These are phyloP conservation scores for Trichoderma sp. DNA, from an alignment of 2,329 filamentous ascomycete species.

Conservation along the genomic window DNA sequence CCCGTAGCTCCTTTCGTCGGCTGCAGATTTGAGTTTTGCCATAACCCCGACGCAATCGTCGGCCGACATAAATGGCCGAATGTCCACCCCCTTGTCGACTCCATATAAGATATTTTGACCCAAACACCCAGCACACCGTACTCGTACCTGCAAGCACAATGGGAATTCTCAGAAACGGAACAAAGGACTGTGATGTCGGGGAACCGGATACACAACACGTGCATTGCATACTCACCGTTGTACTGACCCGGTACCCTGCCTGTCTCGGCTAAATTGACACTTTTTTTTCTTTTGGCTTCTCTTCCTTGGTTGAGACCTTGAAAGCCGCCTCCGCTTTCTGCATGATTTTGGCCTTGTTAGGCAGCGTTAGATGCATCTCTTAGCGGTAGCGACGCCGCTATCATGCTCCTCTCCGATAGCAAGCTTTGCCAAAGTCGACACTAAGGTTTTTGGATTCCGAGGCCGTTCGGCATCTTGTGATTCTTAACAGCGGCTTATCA, in stretches of 20 bases:
- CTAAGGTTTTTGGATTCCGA: conserved; percentile 2
- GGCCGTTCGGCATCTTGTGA: conserved; percentile 2
- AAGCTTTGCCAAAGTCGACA: neutral
- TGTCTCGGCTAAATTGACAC: conserved; percentile 16
- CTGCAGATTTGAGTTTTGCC: neutral
- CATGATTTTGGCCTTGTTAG: conserved; percentile 2
- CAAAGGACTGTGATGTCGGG: neutral
- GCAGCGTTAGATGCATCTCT: conserved; percentile 4
- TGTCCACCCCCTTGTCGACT: neutral
- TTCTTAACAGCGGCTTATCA: conserved; percentile 10
- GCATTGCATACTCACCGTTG: neutral
- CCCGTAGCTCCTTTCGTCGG: neutral
- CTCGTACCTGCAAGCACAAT: neutral
- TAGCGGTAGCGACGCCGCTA: neutral
- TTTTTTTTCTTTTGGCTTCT: neutral
- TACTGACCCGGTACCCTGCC: neutral
- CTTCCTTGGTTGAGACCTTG: neutral
- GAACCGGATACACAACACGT: conserved; percentile 11
- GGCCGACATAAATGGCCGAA: neutral
- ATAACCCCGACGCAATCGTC: neutral
- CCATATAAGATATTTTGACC: neutral
- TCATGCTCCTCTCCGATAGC: neutral
- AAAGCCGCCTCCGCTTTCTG: conserved; percentile 12
- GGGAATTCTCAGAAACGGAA: neutral
- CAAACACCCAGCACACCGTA: neutral